phyloP scores from a whole-genome alignment of 1,139 yeast genomes.

The Pichia sp. region DNA sequence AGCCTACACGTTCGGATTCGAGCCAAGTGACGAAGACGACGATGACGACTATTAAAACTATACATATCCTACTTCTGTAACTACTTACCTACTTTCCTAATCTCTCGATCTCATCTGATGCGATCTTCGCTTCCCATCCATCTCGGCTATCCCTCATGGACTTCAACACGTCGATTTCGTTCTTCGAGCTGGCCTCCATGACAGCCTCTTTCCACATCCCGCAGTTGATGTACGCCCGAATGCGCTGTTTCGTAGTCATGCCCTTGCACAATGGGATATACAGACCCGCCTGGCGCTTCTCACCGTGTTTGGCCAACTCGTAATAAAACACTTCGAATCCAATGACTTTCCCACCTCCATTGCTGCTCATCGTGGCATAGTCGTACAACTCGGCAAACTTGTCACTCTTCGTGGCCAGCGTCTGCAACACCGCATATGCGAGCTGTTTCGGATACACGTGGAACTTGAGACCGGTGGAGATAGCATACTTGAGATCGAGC shows the following conservation, averaged over 20 bases:
- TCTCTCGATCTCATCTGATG: conserved; percentile 33
- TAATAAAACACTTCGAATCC: conserved; percentile 68
- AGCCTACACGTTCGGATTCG: conserved; percentile 59
- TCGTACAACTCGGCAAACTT: conserved; percentile 59
- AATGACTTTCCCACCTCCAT: conserved; percentile 57
- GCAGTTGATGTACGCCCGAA: conserved; percentile 51
- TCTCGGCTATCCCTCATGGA: conserved; percentile 34
- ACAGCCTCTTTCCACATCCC: conserved; percentile 58
- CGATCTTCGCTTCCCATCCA: conserved; percentile 32
- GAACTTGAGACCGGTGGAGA: conserved; percentile 57
- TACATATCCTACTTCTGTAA: too few relatives aligned
- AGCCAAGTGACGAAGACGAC: conserved; percentile 23
- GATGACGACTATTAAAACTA: conserved; percentile 5
- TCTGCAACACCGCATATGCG: conserved; percentile 60
- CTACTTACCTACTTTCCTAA: conserved; percentile 11
- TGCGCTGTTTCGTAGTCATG: conserved; percentile 40
- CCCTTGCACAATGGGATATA: conserved; percentile 38
- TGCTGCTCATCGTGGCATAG: conserved; percentile 39
- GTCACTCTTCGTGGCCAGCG: conserved; percentile 44
- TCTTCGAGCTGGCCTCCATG: conserved; percentile 55
- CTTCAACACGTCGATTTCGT: conserved; percentile 46
- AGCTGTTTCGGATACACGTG: conserved; percentile 61
- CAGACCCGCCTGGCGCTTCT: conserved; percentile 41
- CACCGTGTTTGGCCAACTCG: conserved; percentile 49
- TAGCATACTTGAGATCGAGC: conserved; percentile 60